phyloP scores from a whole-genome alignment of 306 rosid genomes.

The Carpinus viminea region DNA sequence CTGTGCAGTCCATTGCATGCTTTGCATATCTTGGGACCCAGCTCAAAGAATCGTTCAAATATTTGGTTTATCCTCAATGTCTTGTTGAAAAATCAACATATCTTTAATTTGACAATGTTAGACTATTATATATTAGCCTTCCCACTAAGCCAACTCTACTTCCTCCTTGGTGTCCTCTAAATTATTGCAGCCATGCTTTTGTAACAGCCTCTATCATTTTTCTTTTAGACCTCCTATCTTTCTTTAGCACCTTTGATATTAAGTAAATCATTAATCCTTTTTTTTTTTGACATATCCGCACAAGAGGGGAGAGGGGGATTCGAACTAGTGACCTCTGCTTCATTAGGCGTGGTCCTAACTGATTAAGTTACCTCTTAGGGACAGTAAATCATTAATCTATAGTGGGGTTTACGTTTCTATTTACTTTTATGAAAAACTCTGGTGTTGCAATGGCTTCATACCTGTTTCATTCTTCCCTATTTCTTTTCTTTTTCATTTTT shows the following conservation, averaged over 20 bases:
- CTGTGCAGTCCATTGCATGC: background rate
- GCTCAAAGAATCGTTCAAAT: conserved; percentile 19
- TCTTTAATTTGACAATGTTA: conserved; percentile 1
- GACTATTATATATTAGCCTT: conserved; percentile 1
- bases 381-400: background rate
- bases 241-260: background rate
- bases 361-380: too few relatives aligned
- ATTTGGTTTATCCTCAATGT: background rate
- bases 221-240: conserved; percentile 6
- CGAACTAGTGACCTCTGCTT: too few relatives aligned
- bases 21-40: conserved; percentile 9
- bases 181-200: background rate
- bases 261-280: background rate
- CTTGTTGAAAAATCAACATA: background rate
- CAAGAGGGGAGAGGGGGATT: too few relatives aligned
- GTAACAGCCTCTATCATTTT: background rate
- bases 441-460: background rate
- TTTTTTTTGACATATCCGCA: too few relatives aligned
- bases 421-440: background rate
- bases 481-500: background rate
- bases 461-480: background rate
- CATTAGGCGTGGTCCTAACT: too few relatives aligned
- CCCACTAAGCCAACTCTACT: background rate
- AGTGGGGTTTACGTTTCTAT: background rate
- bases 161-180: background rate